Conservation (phyloP, 352 stramenopile species). For the Saprolegnia parasitica region DNA sequence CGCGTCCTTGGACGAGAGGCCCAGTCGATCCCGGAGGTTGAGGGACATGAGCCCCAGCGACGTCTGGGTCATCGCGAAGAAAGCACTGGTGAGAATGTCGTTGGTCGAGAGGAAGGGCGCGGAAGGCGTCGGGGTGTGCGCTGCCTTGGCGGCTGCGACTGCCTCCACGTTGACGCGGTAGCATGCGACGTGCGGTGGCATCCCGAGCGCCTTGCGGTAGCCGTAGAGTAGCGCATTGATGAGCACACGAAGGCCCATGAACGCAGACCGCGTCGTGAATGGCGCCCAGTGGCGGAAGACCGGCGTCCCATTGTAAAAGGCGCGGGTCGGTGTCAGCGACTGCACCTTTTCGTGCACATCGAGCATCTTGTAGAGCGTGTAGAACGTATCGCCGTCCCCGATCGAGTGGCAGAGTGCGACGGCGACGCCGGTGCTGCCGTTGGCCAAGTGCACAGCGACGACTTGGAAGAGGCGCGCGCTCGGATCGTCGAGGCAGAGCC, state of each 20-base stretch:
- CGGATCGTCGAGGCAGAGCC: background rate
- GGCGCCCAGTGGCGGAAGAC: background rate
- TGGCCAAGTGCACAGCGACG: background rate
- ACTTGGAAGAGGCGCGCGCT: background rate
- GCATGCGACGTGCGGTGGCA: no score
- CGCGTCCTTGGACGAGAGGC: background rate
- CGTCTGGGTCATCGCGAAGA: background rate
- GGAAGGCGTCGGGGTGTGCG: background rate
- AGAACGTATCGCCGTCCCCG: constrained; percentile 11
- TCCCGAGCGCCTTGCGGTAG: no score
- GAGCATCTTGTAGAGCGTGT: constrained; percentile 15
- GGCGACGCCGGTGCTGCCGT: background rate
- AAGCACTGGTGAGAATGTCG: background rate
- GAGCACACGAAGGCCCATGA: background rate
- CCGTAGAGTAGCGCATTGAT: background rate
- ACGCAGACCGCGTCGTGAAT: background rate
- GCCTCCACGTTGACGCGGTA: background rate
- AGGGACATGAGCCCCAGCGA: background rate
- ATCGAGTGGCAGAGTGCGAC: constrained; percentile 1
- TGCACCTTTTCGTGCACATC: background rate
- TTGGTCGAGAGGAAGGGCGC: constrained; percentile 6
- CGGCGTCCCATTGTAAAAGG: background rate
- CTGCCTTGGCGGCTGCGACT: background rate
- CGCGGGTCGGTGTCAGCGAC: background rate
- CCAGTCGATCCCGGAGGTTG: background rate